These are phyloP conservation scores for Hanseniaspora pseudoguilliermondii DNA, from an alignment of 805 yeast genomes.

Conservation along the genomic window DNA sequence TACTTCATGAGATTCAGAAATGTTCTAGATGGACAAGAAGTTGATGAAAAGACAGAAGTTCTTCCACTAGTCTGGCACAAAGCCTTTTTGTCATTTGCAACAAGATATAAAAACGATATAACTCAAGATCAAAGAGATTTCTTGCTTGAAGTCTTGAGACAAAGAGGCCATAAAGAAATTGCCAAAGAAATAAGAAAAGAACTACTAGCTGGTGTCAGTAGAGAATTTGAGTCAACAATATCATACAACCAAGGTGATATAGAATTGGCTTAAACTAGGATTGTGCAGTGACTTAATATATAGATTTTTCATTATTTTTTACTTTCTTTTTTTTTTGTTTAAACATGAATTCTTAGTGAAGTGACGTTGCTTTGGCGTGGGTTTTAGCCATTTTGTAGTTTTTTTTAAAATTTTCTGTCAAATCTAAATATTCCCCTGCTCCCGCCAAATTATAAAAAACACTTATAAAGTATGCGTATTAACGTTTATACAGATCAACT, in stretches of 20 bases:
- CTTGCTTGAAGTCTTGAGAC: conserved; percentile 77
- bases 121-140: conserved; percentile 98
- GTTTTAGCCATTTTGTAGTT: no score
- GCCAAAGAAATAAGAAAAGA: conserved; percentile 94
- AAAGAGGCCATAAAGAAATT: conserved; percentile 74
- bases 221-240: conserved; percentile 31
- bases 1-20: conserved; percentile 85
- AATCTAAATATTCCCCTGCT: no score
- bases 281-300: background rate
- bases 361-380: no score
- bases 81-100: conserved; percentile 87
- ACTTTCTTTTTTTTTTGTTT: background rate
- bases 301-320: background rate
- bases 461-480: no score
- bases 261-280: background rate
- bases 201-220: conserved; percentile 68
- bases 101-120: conserved; percentile 89
- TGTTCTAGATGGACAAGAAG: conserved; percentile 33
- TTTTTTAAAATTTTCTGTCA: no score
- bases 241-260: conserved; percentile 17
- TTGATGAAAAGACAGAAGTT: conserved; percentile 32
- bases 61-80: conserved; percentile 97
- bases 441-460: no score
- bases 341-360: no score
- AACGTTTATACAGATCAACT: no score